These are phyloP conservation scores for Fallopia convolvulus DNA, from an alignment of 148 eudicot genomes.

Conservation along the genomic window DNA sequence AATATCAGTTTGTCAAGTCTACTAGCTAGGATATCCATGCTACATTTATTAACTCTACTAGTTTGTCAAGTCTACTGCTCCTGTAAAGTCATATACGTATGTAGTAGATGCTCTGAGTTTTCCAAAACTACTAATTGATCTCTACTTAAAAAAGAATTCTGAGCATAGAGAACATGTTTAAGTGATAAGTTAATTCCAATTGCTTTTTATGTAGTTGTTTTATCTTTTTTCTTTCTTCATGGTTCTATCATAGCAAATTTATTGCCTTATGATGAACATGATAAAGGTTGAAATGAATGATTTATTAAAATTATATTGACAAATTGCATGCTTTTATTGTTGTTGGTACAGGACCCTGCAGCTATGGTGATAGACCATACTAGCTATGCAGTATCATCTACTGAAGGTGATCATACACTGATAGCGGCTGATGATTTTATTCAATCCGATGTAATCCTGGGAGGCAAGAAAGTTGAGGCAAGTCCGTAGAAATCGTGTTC, in stretches of 20 bases:
- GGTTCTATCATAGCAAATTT: background rate
- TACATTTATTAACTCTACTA: too few species aligned
- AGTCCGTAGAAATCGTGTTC: background rate
- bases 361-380: slow-evolving; percentile 63
- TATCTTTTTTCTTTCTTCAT: background rate
- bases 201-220: background rate
- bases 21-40: background rate
- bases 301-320: background rate
- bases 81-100: background rate
- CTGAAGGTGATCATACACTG: slow-evolving; percentile 62
- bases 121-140: background rate
- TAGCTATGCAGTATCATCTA: slow-evolving; percentile 47
- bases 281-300: background rate
- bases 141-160: background rate
- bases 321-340: background rate
- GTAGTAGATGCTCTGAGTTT: background rate
- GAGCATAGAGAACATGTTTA: background rate
- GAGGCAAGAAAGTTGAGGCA: slow-evolving; percentile 56
- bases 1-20: background rate
- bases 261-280: background rate
- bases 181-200: background rate
- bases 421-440: slow-evolving; percentile 43
- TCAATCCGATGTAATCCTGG: slow-evolving; percentile 53
- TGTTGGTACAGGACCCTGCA: slow-evolving; percentile 37
- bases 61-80: background rate